Evolutionary conservation across 768 basidiomycete species (phyloP).

Genomic region (Aureoboletus auriporus): DNA sequence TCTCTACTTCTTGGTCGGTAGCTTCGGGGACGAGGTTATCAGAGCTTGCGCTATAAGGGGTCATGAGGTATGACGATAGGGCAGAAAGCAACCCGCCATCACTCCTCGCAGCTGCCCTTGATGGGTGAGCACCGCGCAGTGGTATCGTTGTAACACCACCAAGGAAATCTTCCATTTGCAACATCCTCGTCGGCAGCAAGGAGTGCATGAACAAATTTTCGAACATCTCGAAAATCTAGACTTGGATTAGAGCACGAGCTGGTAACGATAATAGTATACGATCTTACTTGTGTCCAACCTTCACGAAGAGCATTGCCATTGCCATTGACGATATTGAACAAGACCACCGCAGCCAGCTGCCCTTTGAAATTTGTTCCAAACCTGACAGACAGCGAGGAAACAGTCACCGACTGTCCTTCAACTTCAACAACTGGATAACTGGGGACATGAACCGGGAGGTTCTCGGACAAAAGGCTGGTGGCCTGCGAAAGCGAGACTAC

Average conservation of each 20-base stretch:
- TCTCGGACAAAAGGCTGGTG: slow-evolving; percentile 79
- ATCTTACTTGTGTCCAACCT: slow-evolving; percentile 84
- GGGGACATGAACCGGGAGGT: slow-evolving; percentile 63
- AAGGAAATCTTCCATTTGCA: slow-evolving; percentile 98
- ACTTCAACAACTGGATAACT: slow-evolving; percentile 88
- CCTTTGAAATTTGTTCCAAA: slow-evolving; percentile 96
- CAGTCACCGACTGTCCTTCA: slow-evolving; percentile 84
- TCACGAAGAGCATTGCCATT: slow-evolving; percentile 92
- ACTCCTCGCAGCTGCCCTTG: slow-evolving; percentile 54
- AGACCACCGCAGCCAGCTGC: slow-evolving; percentile 92
- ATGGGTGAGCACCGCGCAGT: slow-evolving; percentile 68
- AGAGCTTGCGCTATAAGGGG: slow-evolving; percentile 75
- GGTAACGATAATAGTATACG: neutral
- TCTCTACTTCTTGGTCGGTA: slow-evolving; percentile 90
- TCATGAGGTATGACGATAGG: slow-evolving; percentile 93
- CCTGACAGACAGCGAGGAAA: slow-evolving; percentile 86
- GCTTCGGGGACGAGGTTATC: slow-evolving; percentile 82
- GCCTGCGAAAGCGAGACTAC: slow-evolving; percentile 91
- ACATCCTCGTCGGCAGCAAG: slow-evolving; percentile 81
- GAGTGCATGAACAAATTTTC: slow-evolving; percentile 94
- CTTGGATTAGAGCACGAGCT: slow-evolving; percentile 1
- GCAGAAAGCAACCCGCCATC: slow-evolving; percentile 94
- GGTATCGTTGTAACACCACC: slow-evolving; percentile 94
- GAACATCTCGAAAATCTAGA: slow-evolving; percentile 96
- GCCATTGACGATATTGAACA: slow-evolving; percentile 97